Evolutionary conservation across 1,284 basidiomycete species (phyloP), one percentile per base, ranked within the genome.

Genomic region (Pulchroboletus neoregius): DNA sequence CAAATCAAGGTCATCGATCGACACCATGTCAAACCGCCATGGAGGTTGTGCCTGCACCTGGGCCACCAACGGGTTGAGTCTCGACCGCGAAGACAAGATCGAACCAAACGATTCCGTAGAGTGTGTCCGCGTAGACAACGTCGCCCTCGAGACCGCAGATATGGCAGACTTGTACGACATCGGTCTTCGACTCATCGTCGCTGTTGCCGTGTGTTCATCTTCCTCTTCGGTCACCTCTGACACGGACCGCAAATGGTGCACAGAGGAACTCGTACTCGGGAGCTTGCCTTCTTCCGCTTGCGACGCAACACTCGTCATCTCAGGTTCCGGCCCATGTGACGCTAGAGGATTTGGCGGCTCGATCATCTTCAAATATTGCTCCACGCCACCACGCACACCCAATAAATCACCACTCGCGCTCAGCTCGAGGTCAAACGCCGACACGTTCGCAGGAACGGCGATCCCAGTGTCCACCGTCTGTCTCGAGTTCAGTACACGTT

Each of bases 1-100:
- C 12, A 86, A 64, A 51, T 87, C 84, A 20, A 87, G 62, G 33
- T 87, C 84, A 55, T 88, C 85, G 40, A 88, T 80, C 3, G 84
- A 86, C 26, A 82, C 82, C 37, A 84, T 73, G 49, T 88, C 84
- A 41, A 85, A 78, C 49, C 68, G 70, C 77, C 78, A 82, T 13
- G 72, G 72, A 4, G 72, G 53, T 43, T 47, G 60, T 39, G 58
- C 55, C 61, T 71, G 41, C 56, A 68, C 36, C 40, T 69, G 60
- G 22, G 66, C 66, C 13, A 71, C 68, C 13, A 80, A 55, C 7
- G 74, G 73, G 20, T 64, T 66, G 30, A 66, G 43, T n/a, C 38
- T 40, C 6, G 66, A 67, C 23, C 51, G 52, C 4, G 67, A 70
- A 10, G 66, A 68, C 20, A 65, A 13, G 36, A 65, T 52, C 12